phyloP scores from a whole-genome alignment of 257 asterid genomes.

The Nicotiana benthamiana region DNA sequence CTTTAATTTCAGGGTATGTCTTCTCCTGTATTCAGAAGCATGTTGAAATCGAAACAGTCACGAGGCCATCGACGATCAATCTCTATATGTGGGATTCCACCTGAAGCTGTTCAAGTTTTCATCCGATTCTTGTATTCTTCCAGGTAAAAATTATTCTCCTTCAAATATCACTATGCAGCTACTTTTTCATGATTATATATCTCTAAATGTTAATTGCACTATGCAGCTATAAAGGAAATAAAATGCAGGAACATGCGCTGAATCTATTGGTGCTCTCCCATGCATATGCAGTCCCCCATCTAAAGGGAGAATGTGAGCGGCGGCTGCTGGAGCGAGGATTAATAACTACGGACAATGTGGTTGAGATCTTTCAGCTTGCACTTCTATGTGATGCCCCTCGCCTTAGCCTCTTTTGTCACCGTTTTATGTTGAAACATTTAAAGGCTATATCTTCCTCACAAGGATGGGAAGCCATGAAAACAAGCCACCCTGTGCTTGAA shows the following conservation, averaged over 20 bases:
- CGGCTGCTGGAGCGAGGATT: constrained; percentile 45
- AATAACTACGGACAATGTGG: constrained; percentile 34
- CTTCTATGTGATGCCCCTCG: constrained; percentile 70
- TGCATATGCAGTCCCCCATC: constrained; percentile 46
- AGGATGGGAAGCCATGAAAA: constrained; percentile 75
- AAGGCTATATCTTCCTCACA: constrained; percentile 55
- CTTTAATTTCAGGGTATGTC: constrained; percentile 41
- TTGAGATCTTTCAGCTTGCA: constrained; percentile 72
- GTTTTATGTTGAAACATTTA: constrained; percentile 43
- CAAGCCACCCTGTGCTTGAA: constrained; percentile 70
- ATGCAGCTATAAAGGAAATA: constrained; percentile 55
- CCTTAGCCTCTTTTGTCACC: constrained; percentile 61
- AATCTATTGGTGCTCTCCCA: constrained; percentile 63
- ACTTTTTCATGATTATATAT: neutral
- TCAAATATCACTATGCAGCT: neutral
- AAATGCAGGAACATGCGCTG: constrained; percentile 51
- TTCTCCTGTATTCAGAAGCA: constrained; percentile 67
- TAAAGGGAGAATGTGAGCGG: constrained; percentile 47
- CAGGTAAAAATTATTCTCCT: constrained; percentile 29
- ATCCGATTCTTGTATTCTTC: constrained; percentile 68
- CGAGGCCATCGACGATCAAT: constrained; percentile 23
- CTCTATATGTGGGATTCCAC: constrained; percentile 56
- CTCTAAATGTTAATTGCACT: neutral
- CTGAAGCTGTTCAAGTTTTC: constrained; percentile 64
- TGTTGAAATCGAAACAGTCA: constrained; percentile 29